These are phyloP conservation scores for Fraxinus greggii DNA, from an alignment of 305 asterid genomes.

Conservation along the genomic window DNA sequence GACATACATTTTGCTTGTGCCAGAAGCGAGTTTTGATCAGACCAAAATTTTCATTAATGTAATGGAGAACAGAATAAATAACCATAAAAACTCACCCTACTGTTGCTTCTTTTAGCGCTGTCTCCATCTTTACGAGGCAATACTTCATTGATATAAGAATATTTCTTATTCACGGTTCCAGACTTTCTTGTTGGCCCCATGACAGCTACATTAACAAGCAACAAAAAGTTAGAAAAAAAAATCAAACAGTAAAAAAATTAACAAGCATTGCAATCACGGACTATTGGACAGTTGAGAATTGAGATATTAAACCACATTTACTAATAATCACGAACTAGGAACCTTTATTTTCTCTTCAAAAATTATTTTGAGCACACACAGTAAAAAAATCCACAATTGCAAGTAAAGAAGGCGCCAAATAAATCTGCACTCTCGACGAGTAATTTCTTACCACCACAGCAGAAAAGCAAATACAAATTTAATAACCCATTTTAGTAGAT, in stretches of 20 bases:
- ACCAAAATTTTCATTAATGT: neutral
- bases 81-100: slow-evolving; percentile 39
- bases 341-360: slow-evolving; percentile 20
- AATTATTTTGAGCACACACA: slow-evolving; percentile 1
- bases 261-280: neutral
- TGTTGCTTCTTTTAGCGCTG: slow-evolving; percentile 31
- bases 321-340: slow-evolving; percentile 12
- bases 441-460: slow-evolving; percentile 4
- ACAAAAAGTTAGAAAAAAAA: neutral
- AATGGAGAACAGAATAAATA: neutral
- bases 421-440: slow-evolving; percentile 7
- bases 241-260: neutral
- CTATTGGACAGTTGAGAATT: slow-evolving; percentile 4
- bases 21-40: neutral
- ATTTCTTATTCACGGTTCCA: slow-evolving; percentile 40
- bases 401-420: slow-evolving; percentile 16
- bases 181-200: slow-evolving; percentile 50
- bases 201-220: neutral
- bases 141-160: slow-evolving; percentile 34
- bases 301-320: neutral
- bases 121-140: slow-evolving; percentile 42
- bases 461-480: slow-evolving; percentile 4
- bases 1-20: neutral
- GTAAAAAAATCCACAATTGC: slow-evolving; percentile 13
- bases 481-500: slow-evolving; percentile 12